phyloP scores from a whole-genome alignment of 768 basidiomycete species.

The Termitomyces sp. region DNA sequence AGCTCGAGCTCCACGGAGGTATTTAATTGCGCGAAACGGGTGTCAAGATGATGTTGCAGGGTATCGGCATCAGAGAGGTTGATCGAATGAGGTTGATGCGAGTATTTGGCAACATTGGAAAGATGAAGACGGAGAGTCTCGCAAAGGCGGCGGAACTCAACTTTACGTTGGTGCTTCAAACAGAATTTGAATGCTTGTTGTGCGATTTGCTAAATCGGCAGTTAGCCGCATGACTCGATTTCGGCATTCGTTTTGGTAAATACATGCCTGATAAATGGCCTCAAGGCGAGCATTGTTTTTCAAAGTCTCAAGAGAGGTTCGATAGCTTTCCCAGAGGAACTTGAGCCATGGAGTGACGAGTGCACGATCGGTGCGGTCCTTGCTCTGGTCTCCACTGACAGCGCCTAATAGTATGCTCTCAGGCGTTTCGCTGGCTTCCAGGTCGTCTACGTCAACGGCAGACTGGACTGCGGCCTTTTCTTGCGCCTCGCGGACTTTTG shows the following conservation, averaged over 20 bases:
- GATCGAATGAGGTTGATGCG: slow-evolving; percentile 90
- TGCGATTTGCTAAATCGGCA: slow-evolving; percentile 72
- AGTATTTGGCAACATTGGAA: slow-evolving; percentile 90
- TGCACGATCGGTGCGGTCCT: slow-evolving; percentile 91
- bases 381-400: slow-evolving; percentile 85
- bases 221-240: neutral
- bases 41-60: slow-evolving; percentile 92
- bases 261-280: slow-evolving; percentile 83
- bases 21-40: slow-evolving; percentile 94
- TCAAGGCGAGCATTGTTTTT: slow-evolving; percentile 95
- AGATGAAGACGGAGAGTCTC: slow-evolving; percentile 95
- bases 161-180: slow-evolving; percentile 86
- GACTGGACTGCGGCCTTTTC: slow-evolving; percentile 77
- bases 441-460: slow-evolving; percentile 84
- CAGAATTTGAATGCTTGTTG: slow-evolving; percentile 98
- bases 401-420: slow-evolving; percentile 88
- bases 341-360: slow-evolving; percentile 97
- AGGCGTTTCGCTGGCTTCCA: slow-evolving; percentile 94
- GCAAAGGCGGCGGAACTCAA: slow-evolving; percentile 95
- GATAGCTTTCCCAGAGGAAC: slow-evolving; percentile 98
- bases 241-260: neutral
- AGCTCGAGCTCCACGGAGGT: slow-evolving; percentile 96
- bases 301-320: slow-evolving; percentile 90
- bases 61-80: slow-evolving; percentile 94
- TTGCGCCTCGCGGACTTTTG: slow-evolving; percentile 81